These are phyloP conservation scores for Flaveria brownii DNA, from an alignment of 129 eudicot species.

Conservation along the genomic window DNA sequence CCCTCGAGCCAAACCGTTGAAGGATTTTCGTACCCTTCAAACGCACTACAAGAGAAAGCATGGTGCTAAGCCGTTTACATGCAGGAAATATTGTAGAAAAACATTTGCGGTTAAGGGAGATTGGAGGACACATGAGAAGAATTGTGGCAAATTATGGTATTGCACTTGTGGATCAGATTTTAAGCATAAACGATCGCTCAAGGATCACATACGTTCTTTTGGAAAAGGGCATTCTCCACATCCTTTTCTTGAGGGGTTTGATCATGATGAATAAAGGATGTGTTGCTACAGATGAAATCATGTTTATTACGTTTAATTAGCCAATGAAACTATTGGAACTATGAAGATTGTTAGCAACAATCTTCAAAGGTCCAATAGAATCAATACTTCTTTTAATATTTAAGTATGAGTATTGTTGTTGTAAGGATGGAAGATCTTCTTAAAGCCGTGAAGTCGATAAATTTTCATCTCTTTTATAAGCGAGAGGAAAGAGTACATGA, in stretches of 20 bases:
- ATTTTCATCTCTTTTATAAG: slow-evolving; percentile 56
- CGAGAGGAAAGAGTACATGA: slow-evolving; percentile 17
- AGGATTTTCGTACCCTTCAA: slow-evolving; percentile 91
- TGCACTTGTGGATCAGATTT: slow-evolving; percentile 96
- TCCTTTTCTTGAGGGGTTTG: slow-evolving; percentile 63
- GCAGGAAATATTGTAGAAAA: slow-evolving; percentile 81
- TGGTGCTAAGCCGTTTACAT: slow-evolving; percentile 70
- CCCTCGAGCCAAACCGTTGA: slow-evolving; percentile 90
- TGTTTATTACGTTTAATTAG: not conserved
- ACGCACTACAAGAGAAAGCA: slow-evolving; percentile 97
- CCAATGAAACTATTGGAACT: slow-evolving; percentile 41
- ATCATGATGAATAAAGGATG: slow-evolving; percentile 65
- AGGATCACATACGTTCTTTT: slow-evolving; percentile 88
- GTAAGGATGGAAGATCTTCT: slow-evolving; percentile 37
- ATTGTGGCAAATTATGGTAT: slow-evolving; percentile 93
- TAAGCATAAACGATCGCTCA: slow-evolving; percentile 92
- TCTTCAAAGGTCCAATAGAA: slow-evolving; percentile 37
- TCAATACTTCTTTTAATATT: slow-evolving; percentile 19
- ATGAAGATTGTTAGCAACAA: slow-evolving; percentile 30
- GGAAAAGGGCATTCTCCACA: slow-evolving; percentile 86
- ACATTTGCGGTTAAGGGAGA: slow-evolving; percentile 93
- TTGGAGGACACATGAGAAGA: slow-evolving; percentile 96
- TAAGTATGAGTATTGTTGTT: slow-evolving; percentile 15
- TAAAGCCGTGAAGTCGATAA: slow-evolving; percentile 73
- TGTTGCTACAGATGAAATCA: slow-evolving; percentile 56